phyloP scores from a whole-genome alignment of 768 basidiomycete genomes.

The Boletus reticulatus region DNA sequence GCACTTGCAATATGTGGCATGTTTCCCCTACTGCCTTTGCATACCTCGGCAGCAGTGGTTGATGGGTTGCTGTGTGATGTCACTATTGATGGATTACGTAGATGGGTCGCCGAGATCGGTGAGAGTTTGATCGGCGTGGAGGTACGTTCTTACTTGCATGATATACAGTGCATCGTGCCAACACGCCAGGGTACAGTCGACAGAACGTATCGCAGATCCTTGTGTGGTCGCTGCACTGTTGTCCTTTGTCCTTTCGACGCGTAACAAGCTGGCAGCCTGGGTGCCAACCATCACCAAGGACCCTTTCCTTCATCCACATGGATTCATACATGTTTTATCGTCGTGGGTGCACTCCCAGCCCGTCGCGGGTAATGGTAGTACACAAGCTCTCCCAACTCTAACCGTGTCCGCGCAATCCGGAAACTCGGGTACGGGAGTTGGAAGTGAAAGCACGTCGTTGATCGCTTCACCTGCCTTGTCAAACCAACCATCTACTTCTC shows the following conservation, averaged over 20 bases:
- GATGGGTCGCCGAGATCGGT: slow-evolving; percentile 68
- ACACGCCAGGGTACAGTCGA: slow-evolving; percentile 43
- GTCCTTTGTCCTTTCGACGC: slow-evolving; percentile 60
- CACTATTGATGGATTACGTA: slow-evolving; percentile 67
- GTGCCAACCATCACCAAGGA: slow-evolving; percentile 59
- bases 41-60: slow-evolving; percentile 18
- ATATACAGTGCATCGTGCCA: neutral
- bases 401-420: slow-evolving; percentile 20
- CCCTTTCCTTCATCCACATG: slow-evolving; percentile 70
- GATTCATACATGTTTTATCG: slow-evolving; percentile 51
- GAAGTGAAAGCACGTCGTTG: slow-evolving; percentile 13
- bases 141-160: slow-evolving; percentile 31
- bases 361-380: slow-evolving; percentile 6
- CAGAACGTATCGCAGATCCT: slow-evolving; percentile 74
- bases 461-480: slow-evolving; percentile 16
- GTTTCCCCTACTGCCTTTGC: slow-evolving; percentile 37
- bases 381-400: slow-evolving; percentile 32
- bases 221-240: slow-evolving; percentile 66
- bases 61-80: slow-evolving; percentile 79
- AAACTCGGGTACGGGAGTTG: slow-evolving; percentile 11
- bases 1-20: slow-evolving; percentile 71
- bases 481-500: slow-evolving; percentile 5
- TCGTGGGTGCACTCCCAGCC: slow-evolving; percentile 26
- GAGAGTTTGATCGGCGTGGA: slow-evolving; percentile 61
- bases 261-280: slow-evolving; percentile 68